Base-by-base conservation (phyloP, 345 rosid genomes). In the Hirschfeldia incana region DNA sequence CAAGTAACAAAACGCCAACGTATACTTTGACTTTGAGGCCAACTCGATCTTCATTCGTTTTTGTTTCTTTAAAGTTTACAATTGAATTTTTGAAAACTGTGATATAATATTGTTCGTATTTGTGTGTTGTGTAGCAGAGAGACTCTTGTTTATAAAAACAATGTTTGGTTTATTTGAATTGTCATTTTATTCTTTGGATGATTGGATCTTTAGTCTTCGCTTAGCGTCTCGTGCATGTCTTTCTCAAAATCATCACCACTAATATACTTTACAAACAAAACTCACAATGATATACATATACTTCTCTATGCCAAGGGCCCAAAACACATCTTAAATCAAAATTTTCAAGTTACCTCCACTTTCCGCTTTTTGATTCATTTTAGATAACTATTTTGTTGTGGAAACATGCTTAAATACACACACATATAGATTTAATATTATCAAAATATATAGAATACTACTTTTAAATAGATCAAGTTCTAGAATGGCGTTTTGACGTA, bases 121-220 rank as follows among this genome's bases (percentile, higher is more conserved):
- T 44, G 83, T 65, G 58, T 75, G 76, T 70, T 80, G 76, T 70
- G 67, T 80, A 80, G 83, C 6, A 65, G 63, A 69, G 8, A 26
- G 68, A 75, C 64, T 80, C 58, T 70, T 80, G 55, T 70, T 75
- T 70, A 27, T 75, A 80, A 80, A 80, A 80, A 80, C 83, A 75
- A 80, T 75, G 68, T 80, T 80, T 75, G 80, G 83, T 80, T 80
- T 75, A 80, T 75, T 75, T 62, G 53, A 27, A 75, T 70, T 80
- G 83, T 75, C 83, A 42, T 75, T 70, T 57, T 70, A 75, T 80
- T 65, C 64, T 65, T 75, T 70, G 79, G 76, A 80, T 65, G 58
- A 57, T 75, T 70, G 79, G 76, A 80, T 57, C 72, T 65, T 39
- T 75, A 42, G 51, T 75, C 72, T 75, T 55, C 33, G 11, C 62